These are phyloP conservation scores for Ceratocystis ficicola DNA, from an alignment of 2,329 filamentous ascomycete genomes.

Conservation along the genomic window DNA sequence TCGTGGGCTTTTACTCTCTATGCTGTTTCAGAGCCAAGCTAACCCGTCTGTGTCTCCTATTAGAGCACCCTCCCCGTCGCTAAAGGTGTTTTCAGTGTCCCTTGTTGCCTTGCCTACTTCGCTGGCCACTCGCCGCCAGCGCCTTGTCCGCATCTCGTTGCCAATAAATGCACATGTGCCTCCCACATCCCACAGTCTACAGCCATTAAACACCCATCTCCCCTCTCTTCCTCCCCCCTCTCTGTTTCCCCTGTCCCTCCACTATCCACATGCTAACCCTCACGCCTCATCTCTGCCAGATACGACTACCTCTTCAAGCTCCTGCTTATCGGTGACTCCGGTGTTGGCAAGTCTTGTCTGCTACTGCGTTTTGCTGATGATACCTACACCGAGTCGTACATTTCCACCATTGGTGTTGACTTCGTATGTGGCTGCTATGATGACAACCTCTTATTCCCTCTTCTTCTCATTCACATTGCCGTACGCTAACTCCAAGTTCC, in stretches of 20 bases:
- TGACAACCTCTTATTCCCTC: background rate
- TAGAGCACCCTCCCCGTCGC: background rate
- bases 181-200: background rate
- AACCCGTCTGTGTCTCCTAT: background rate
- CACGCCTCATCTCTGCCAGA: slow-evolving; percentile 41
- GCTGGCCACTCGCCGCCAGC: background rate
- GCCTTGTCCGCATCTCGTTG: background rate
- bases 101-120: background rate
- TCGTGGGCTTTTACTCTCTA: background rate
- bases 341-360: slow-evolving; percentile 99
- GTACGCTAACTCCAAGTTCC: slow-evolving; percentile 22
- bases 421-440: slow-evolving; percentile 56
- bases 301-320: slow-evolving; percentile 99
- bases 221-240: background rate
- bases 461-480: slow-evolving; percentile 15
- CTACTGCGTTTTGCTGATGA: slow-evolving; percentile 96
- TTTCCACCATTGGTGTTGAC: slow-evolving; percentile 98
- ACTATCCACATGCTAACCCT: slow-evolving; percentile 3
- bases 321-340: slow-evolving; percentile 98
- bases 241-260: background rate
- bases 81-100: background rate
- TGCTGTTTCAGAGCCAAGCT: background rate
- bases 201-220: background rate
- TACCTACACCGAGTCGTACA: slow-evolving; percentile 99
- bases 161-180: background rate